A percentile compares a stretch with the other conserved stretches of the same genome.
phyloP scores from a whole-genome alignment of 352 stramenopile species.

The Pythium apleroticum region DNA sequence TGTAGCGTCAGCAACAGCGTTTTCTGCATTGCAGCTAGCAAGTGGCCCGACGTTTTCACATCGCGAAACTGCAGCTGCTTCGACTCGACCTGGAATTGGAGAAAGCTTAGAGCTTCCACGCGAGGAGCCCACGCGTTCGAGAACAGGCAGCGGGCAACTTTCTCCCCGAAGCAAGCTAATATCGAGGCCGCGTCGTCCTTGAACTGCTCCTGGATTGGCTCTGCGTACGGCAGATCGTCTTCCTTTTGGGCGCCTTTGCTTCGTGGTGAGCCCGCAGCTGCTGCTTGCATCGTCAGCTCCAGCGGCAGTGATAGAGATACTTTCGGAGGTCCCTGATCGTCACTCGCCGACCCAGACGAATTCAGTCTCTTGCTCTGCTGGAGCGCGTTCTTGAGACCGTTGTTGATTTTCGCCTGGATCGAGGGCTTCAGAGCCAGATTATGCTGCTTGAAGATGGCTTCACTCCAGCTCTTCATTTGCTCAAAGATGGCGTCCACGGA shows the following conservation, averaged over 20 bases:
- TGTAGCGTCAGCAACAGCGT: conserved; percentile 61
- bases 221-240: conserved; percentile 77
- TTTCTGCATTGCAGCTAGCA: conserved; percentile 50
- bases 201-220: conserved; percentile 66
- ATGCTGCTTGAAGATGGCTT: conserved; percentile 74
- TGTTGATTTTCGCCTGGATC: conserved; percentile 84
- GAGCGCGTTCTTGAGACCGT: conserved; percentile 61
- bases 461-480: conserved; percentile 72
- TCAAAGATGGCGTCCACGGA: conserved; percentile 63
- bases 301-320: neutral
- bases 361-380: conserved; percentile 67
- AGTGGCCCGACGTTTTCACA: conserved; percentile 7
- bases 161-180: conserved; percentile 65
- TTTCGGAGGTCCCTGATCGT: neutral
- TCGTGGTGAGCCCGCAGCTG: conserved; percentile 30
- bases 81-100: conserved; percentile 66
- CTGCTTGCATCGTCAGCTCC: conserved; percentile 1
- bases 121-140: conserved; percentile 81
- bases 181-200: conserved; percentile 47
- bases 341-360: neutral
- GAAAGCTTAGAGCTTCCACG: conserved; percentile 73
- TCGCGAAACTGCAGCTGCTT: conserved; percentile 50
- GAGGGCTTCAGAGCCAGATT: conserved; percentile 68
- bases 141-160: conserved; percentile 70
- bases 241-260: conserved; percentile 62